Evolutionary conservation across 148 eudicot genomes (phyloP), one percentile per base, ranked within the genome.

Genomic region (Limonium bicolor): DNA sequence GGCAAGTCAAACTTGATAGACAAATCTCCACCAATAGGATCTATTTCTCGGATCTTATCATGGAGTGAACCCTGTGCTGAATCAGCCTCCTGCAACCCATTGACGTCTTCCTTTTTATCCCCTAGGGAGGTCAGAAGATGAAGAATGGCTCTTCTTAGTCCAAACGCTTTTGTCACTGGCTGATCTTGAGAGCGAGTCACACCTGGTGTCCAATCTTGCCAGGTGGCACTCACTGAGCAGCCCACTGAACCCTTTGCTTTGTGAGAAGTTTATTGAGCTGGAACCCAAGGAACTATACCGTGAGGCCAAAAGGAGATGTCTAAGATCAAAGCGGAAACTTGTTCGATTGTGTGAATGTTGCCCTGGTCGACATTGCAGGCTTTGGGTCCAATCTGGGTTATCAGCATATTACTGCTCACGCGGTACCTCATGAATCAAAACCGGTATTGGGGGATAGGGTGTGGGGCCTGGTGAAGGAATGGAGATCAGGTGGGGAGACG

Each of bases 21-120:
- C 58, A 90, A 90, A 63, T 90, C 99, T 21, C 95, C 99, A 3
- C 88, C 85, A 9, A 90, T 90, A 36, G 99, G 83, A 63, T 90
- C 95, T 34, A 73, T 90, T 48, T 69, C 99, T 36, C 77, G 99
- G 20, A 85, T 88, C 43, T 65, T 90, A 29, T 73, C 94, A 34
- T 76, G 85, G 77, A 80, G 78, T 25, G 82, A 81, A 51, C 57
- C 65, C 40, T 62, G 62, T 45, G 18, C 52, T 3, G 80, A 63
- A 36, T 67, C 66, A 19, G 59, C 78, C 39, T 47, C 66, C 20
- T 55, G 53, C 5, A 62, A 63, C 39, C 57, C 76, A 9, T 29
- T 45, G 15, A 68, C 58, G 40, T 62, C 77, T 45, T 62, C 75
- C 3, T 62, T 54, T n/a, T n/a, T n/a, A n/a, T n/a, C 73, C 42